Evolutionary conservation across 345 rosid species (phyloP), one percentile per base, ranked within the genome.

Genomic region (Corymbia maculata): DNA sequence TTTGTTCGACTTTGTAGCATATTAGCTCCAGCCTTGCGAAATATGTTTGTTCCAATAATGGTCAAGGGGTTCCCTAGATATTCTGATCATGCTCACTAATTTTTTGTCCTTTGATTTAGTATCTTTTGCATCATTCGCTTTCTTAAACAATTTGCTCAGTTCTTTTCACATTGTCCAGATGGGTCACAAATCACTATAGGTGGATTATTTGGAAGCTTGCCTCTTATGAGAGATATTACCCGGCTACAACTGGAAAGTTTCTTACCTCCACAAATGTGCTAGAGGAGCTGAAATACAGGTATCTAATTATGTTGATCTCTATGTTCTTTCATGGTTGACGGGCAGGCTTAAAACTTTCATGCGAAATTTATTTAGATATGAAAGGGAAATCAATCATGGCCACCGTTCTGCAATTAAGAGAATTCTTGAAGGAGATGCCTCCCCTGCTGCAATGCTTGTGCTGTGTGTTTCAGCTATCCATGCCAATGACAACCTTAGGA

Each of bases 161-260:
- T 75, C 84, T 42, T 19, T 75, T 75, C 49, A 42, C 28, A 19
- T 42, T 75, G 84, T 80, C 88, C 90, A 97, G 99, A 94, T 96
- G 99, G 99, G 94, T 96, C 70, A 84, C 79, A 64, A 97, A 97
- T 93, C 99, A 97, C 90, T 96, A 95, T 93, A 96, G 93, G 92
- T 96, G 96, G 99, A 95, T 97, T 91, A 95, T 96, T 61, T 97
- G 99, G 99, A 97, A 97, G 92, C 96, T 97, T 88, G 95, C 93
- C 75, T 91, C 96, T 89, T 97, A 96, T 86, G 99, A 96, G 88
- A 95, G 93, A 93, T 82, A 80, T 89, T 92, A 93, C 90, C 95
- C 95, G 50, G 90, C 88, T 89, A 95, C 91, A 91, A 88, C 90
- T 89, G 90, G 95, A 88, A 97, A 94, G 5, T 93, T 96, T 93